Evolutionary conservation across 169 alveolate species (phyloP).

Genomic region (Plasmodium gonderi): DNA sequence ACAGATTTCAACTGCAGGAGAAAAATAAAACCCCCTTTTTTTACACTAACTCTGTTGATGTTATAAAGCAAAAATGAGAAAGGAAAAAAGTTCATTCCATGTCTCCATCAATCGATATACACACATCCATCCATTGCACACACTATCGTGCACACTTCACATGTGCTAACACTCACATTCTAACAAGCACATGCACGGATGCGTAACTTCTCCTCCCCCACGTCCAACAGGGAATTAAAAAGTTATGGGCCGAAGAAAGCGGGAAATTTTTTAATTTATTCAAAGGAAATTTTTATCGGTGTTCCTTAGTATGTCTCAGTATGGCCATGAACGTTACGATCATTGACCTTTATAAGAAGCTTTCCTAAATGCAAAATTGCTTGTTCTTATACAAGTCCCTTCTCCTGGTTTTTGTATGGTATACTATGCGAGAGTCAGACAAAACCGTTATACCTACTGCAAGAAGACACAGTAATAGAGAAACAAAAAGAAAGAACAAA

Average conservation of each 20-base stretch:
- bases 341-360: constrained; percentile 21
- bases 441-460: too few species aligned
- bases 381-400: too few species aligned
- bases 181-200: not conserved
- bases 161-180: not conserved
- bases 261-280: constrained; percentile 33
- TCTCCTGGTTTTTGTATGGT: too few species aligned
- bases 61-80: not conserved
- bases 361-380: too few species aligned
- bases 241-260: constrained; percentile 18
- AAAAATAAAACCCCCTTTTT: constrained; percentile 35
- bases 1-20: constrained; percentile 64
- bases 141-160: not conserved
- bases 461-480: too few species aligned
- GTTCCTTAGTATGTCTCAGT: constrained; percentile 54
- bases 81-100: not conserved
- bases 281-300: constrained; percentile 55
- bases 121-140: too few species aligned
- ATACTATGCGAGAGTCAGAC: too few species aligned
- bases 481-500: too few species aligned
- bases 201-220: not conserved
- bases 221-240: constrained; percentile 46
- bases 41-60: constrained; percentile 43
- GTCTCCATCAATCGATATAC: not conserved
- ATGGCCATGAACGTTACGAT: constrained; percentile 54